Base-by-base conservation (phyloP, 2,329 filamentous ascomycete genomes). In the Aureobasidium musti region DNA sequence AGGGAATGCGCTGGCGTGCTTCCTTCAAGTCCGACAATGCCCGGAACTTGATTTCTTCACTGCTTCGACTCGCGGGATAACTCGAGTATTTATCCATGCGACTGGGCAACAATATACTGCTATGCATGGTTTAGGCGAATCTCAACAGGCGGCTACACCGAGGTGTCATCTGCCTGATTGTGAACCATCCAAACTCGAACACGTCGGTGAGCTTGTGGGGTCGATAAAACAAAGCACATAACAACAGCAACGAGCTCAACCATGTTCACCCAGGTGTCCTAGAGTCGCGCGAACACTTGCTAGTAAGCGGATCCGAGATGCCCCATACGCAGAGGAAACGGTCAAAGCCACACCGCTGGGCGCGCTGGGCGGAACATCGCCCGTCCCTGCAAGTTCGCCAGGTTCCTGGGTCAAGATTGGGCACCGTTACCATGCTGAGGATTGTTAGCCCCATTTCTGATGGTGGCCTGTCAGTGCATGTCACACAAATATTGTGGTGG, bases 271-370 rank as follows among this genome's bases (percentile, higher is more conserved):
- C 26, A 28, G 59, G 30, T 53, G 61, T 39, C 61, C 17, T 53
- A 64, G 43, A 54, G 47, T 23, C 8, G 37, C 61, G 49, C 61
- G 61, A 54, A 54, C 35, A 64, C 47, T 54, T 64, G 61, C 61
- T 64, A 64, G 61, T 53, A 35, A 64, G 49, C 49, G 61, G 61
- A 64, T 45, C 61, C 61, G 61, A 63, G 13, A 30, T 45, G 45
- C 57, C 59, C 59, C 59, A 63, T 63, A 63, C 33, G 45, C 45
- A 39, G 23, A 45, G 33, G 19, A 4, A 64, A 64, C 61, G 61
- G 61, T 64, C 61, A 64, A 35, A 64, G 61, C 61, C 61, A 64
- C 61, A 64, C 61, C 61, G 61, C 47, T 64, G 60, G 60, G 60
- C 49, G 49, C 49, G 49, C 26, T 52, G 50, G 50, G 50, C 61